These are phyloP conservation scores for Conticribra guillardii DNA, from an alignment of 108 stramenopile species.

Conservation along the genomic window DNA sequence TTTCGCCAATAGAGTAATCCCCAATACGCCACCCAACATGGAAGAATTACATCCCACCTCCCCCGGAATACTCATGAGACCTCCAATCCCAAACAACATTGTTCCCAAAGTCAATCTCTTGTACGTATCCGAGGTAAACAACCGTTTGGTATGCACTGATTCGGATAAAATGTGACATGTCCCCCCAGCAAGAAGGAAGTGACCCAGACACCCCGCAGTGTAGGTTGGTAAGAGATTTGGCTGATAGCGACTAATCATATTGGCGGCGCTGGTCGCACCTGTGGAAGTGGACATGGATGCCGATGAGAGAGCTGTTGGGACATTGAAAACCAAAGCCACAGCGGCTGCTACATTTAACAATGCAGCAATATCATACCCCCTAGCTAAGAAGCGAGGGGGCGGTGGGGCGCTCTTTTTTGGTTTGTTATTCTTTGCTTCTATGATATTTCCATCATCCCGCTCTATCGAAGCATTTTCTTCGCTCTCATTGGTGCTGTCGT, in stretches of 20 bases:
- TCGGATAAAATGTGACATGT: slow-evolving; percentile 29
- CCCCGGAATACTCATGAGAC: slow-evolving; percentile 33
- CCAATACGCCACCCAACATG: not conserved
- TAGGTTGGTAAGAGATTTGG: slow-evolving; percentile 33
- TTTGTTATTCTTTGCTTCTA: too few relatives aligned
- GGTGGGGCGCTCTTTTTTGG: not conserved
- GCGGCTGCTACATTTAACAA: slow-evolving; percentile 6
- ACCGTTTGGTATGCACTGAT: slow-evolving; percentile 11
- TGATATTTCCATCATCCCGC: too few relatives aligned
- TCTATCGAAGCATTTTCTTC: too few relatives aligned
- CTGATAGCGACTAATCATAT: slow-evolving; percentile 7
- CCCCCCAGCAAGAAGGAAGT: slow-evolving; percentile 30
- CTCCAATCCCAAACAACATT: slow-evolving; percentile 29
- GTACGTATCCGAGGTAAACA: slow-evolving; percentile 34
- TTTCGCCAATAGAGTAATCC: slow-evolving; percentile 21
- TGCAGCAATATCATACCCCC: slow-evolving; percentile 16
- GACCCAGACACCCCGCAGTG: slow-evolving; percentile 24
- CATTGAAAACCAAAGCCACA: slow-evolving; percentile 5
- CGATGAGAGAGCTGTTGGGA: not conserved
- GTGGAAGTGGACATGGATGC: not conserved
- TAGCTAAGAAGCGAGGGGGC: slow-evolving; percentile 21
- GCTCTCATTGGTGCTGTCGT: too few relatives aligned
- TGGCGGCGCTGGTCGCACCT: not conserved
- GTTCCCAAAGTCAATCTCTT: slow-evolving; percentile 36
- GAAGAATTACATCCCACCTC: slow-evolving; percentile 28